Percentiles rank a stretch among this genome's conserved stretches.
Conservation (phyloP, 805 yeast genomes). For the Nakazawaea wyomingensis region DNA sequence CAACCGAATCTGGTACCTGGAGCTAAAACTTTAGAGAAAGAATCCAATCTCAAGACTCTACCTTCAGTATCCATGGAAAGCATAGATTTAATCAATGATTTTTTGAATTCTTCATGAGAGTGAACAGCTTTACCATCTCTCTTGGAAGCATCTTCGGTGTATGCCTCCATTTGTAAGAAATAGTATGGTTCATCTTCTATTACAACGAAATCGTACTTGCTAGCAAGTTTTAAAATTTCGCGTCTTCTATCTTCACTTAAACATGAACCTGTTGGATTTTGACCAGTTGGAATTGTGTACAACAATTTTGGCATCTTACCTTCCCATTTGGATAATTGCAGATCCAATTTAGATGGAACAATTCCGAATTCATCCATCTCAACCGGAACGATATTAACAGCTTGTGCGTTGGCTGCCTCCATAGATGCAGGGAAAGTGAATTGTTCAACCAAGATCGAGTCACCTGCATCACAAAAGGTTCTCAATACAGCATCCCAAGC, state of each 20-base stretch:
- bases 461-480: slow-evolving; percentile 53
- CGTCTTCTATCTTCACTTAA: slow-evolving; percentile 71
- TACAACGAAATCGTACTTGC: slow-evolving; percentile 79
- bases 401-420: slow-evolving; percentile 60
- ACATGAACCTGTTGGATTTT: slow-evolving; percentile 95
- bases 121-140: slow-evolving; percentile 16
- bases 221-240: slow-evolving; percentile 70
- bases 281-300: slow-evolving; percentile 94
- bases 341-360: slow-evolving; percentile 50
- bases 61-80: slow-evolving; percentile 77
- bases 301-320: slow-evolving; percentile 64
- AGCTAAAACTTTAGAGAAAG: slow-evolving; percentile 86
- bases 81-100: slow-evolving; percentile 70
- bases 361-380: slow-evolving; percentile 63
- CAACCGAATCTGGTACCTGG: slow-evolving; percentile 90
- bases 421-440: slow-evolving; percentile 71
- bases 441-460: slow-evolving; percentile 70
- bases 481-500: slow-evolving; percentile 83
- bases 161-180: slow-evolving; percentile 88
- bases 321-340: slow-evolving; percentile 57
- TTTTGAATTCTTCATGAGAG: slow-evolving; percentile 60
- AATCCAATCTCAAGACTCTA: slow-evolving; percentile 82
- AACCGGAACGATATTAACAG: slow-evolving; percentile 59
- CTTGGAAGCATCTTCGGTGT: slow-evolving; percentile 38
- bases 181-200: slow-evolving; percentile 97